A percentile compares a stretch with the other conserved stretches of the same genome.
Evolutionary conservation across 1,284 basidiomycete genomes (phyloP).

Genomic region (Apiotrichum laibachii): DNA sequence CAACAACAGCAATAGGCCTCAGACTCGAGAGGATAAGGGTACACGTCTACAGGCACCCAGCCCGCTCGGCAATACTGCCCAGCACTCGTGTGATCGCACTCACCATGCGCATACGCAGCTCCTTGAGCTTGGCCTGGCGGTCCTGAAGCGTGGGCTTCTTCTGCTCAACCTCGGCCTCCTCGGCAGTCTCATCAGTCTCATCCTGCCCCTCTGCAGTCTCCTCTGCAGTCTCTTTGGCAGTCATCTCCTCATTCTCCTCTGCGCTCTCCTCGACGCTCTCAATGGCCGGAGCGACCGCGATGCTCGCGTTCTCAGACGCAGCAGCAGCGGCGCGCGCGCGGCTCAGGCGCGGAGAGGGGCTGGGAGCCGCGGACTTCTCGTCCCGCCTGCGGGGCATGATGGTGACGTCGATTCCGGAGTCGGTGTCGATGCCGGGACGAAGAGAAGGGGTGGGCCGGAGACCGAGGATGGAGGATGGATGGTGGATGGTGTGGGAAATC

Average conservation of each 20-base stretch:
- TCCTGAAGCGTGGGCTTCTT: conserved; percentile 58
- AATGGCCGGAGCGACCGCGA: conserved; percentile 8
- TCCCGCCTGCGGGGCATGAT: conserved; percentile 27
- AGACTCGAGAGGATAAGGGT: not conserved
- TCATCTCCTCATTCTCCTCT: conserved; percentile 4
- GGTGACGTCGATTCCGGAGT: not conserved
- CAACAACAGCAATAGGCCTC: too few relatives aligned
- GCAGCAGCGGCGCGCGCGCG: conserved; percentile 4
- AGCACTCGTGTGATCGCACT: conserved; percentile 30
- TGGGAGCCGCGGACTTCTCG: conserved; percentile 37
- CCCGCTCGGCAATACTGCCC: too few relatives aligned
- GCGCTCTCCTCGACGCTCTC: conserved; percentile 14
- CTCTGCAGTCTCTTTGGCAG: conserved; percentile 9
- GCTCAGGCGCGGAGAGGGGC: conserved; percentile 26
- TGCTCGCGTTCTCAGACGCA: not conserved
- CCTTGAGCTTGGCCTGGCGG: conserved; percentile 70
- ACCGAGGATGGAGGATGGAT: too few relatives aligned
- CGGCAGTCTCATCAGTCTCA: conserved; percentile 13
- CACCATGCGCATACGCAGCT: conserved; percentile 74
- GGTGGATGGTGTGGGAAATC: too few relatives aligned
- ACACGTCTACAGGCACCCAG: not conserved
- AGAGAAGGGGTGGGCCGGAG: too few relatives aligned
- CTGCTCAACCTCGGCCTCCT: conserved; percentile 14
- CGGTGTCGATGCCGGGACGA: not conserved
- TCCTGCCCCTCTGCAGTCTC: conserved; percentile 15